Base-by-base conservation (phyloP, 306 rosid genomes). In the Boehmeria nivea region DNA sequence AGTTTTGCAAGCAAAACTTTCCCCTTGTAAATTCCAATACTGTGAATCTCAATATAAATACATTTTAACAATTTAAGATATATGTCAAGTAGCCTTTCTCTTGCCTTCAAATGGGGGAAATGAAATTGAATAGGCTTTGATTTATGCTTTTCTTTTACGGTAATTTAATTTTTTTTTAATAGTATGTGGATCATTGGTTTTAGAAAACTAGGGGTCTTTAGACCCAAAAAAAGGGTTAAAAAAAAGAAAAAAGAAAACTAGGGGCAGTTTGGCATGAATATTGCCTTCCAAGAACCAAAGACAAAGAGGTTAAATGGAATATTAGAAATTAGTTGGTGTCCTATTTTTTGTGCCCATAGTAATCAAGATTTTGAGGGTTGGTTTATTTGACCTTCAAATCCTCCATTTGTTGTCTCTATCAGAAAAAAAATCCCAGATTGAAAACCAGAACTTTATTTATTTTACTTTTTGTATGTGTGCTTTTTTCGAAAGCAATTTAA, bases 241-340 rank as follows among this genome's bases (percentile, higher is more conserved):
- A 28, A 8, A 28, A 13, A 40, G 16, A 40, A 40, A 40, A 2
- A 3, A 3, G 44, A 6, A 40, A 78, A 81, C 83, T 39, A 73
- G 71, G 94, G 87, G 94, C 83, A 36, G 77, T 25, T 38, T 40
- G 12, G 14, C 37, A 15, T 18, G 45, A 43, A 31, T 17, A 24
- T 33, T 47, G 55, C 11, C 39, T 49, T 38, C 40, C 51, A 52
- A 27, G 40, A 52, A 12, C 40, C 37, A 56, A 51, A 70, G 46
- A 12, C 25, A 43, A 43, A 23, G 55, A 51, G n/a, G n/a, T n/a
- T n/a, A 33, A 25, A 55, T 51, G 16, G 59, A 34, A 17, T 28
- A 15, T 33, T 18, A 6, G 9, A 54, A 54, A 54, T 34, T 24
- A 54, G 59, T 14, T 14, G 44, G 11, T 34, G 43, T 19, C 22